Evolutionary conservation across 768 basidiomycete genomes (phyloP), one percentile per base, ranked within the genome.

Genomic region (Rhizopogon sp.): DNA sequence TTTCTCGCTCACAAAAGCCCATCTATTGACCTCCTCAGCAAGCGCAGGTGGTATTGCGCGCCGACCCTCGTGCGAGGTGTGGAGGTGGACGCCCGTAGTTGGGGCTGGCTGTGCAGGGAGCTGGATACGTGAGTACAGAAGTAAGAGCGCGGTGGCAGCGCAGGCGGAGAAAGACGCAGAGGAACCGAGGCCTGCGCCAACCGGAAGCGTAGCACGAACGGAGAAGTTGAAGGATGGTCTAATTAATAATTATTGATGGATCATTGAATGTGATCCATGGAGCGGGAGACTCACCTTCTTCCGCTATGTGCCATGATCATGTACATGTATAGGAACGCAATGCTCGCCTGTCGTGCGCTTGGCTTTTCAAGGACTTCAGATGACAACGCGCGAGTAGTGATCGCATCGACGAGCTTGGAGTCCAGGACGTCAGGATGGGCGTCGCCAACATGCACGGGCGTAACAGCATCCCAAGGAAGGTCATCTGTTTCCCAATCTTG

Each of bases 161-260:
- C 95, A 97, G 17, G 86, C 83, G 3, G 95, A 98, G 74, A 88
- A 98, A 22, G 97, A 93, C 6, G 97, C 97, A 20, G 94, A 97
- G 11, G 96, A 98, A 22, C 97, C 97, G 47, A 98, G 85, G 44
- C 97, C 97, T 14, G 97, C 97, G 7, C 92, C 89, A 55, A 98
- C 86, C 29, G 97, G 97, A 5, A 98, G 80, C 22, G 92, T 90
- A 35, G 93, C 87, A 44, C 96, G 91, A 39, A 87, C 82, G 22
- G 85, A 79, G 67, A 96, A 88, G 60, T 87, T 84, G 69, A 93
- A 82, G 0, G 85, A 78, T 9, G 87, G 88, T 54, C 93, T 94
- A 58, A 37, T 45, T 10, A 13, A 13, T 37, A 52, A 20, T 39
- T 5, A 28, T 37, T 20, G 20, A 43, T 37, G 56, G 41, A 55